Evolutionary conservation across 352 stramenopile species (phyloP).

Genomic region (Thalassiosira hispida): DNA sequence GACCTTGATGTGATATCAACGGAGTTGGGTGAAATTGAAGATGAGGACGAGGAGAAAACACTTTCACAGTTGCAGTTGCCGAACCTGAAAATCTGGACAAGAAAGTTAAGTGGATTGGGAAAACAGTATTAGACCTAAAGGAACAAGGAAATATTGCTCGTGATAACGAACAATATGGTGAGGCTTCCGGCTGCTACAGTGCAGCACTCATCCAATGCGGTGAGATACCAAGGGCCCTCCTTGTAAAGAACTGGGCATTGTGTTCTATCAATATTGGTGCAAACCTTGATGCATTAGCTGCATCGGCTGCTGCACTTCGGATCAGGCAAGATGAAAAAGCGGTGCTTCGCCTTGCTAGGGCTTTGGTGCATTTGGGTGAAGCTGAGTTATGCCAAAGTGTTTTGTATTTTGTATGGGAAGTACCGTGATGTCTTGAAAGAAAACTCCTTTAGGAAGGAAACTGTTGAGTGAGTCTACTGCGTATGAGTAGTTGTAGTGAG

Average conservation of each 20-base stretch:
- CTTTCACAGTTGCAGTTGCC: slow-evolving; percentile 24
- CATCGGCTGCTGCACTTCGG: slow-evolving; percentile 11
- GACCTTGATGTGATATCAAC: slow-evolving; percentile 20
- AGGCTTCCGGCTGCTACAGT: slow-evolving; percentile 12
- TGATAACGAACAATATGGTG: slow-evolving; percentile 13
- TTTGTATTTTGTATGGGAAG: too few species aligned
- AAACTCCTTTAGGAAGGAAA: too few species aligned
- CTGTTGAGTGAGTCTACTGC: background rate
- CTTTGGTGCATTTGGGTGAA: slow-evolving; percentile 1
- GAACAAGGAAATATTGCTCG: slow-evolving; percentile 11
- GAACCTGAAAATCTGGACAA: background rate
- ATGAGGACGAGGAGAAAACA: background rate
- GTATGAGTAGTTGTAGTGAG: background rate
- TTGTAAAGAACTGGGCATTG: slow-evolving; percentile 25
- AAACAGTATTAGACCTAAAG: slow-evolving; percentile 11
- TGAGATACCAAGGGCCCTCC: slow-evolving; percentile 2
- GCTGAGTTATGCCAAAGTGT: background rate
- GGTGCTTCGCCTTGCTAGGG: background rate
- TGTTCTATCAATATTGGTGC: background rate
- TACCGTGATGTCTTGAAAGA: too few species aligned
- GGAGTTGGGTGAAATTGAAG: background rate
- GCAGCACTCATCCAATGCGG: background rate
- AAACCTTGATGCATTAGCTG: slow-evolving; percentile 24
- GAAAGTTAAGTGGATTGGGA: background rate
- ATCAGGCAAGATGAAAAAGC: slow-evolving; percentile 1